A percentile compares a stretch with the other conserved stretches of the same genome.
Conservation (phyloP, 2,329 filamentous ascomycete species). For the Cytospora mali region DNA sequence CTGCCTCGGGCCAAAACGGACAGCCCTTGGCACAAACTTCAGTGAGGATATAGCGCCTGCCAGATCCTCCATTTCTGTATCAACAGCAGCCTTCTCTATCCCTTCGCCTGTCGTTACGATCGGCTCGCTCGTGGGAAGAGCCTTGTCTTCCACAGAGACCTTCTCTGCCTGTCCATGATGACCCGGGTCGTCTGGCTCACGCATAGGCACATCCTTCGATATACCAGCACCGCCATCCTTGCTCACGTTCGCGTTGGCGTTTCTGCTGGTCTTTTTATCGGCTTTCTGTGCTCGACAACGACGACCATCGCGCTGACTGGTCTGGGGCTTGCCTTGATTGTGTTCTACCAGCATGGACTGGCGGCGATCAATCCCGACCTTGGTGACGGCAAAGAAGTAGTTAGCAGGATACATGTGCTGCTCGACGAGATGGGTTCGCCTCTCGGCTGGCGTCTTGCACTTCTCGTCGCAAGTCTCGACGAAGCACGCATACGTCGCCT, state of each 20-base stretch:
- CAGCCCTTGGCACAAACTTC: conserved; percentile 68
- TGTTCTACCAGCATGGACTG: conserved; percentile 73
- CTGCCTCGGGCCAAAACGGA: conserved; percentile 64
- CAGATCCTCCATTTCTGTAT: conserved; percentile 64
- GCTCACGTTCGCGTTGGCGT: neutral
- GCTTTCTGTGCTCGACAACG: conserved; percentile 33
- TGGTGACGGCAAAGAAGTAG: conserved; percentile 86
- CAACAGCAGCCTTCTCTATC: conserved; percentile 33
- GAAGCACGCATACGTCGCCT: conserved; percentile 77
- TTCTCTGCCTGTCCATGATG: neutral
- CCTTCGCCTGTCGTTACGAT: neutral
- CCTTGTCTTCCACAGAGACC: neutral
- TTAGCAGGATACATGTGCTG: conserved; percentile 90
- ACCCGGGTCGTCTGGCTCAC: neutral
- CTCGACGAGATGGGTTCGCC: conserved; percentile 86
- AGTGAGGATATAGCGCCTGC: conserved; percentile 70
- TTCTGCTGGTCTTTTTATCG: conserved; percentile 33
- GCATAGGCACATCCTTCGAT: conserved; percentile 7
- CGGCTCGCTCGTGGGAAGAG: neutral
- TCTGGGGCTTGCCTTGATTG: conserved; percentile 47
- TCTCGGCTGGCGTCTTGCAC: conserved; percentile 81
- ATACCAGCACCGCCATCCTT: neutral
- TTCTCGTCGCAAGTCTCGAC: conserved; percentile 84
- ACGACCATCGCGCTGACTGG: conserved; percentile 31
- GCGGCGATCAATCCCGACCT: conserved; percentile 85